Conservation (phyloP, 2,329 filamentous ascomycete genomes). For the Arthrobotrys pseudoclavata region DNA sequence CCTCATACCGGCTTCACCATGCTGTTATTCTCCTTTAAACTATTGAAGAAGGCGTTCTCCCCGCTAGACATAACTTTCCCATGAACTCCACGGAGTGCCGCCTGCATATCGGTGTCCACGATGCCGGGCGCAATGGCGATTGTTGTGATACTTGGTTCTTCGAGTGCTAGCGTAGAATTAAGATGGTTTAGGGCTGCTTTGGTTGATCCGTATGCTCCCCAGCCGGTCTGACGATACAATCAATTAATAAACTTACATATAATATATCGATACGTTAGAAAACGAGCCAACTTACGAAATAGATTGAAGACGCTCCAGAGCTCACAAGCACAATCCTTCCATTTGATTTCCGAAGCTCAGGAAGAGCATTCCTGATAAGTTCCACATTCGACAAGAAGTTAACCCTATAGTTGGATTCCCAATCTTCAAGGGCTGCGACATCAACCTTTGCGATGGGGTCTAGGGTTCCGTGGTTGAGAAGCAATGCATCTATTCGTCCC, state of each 20-base stretch:
- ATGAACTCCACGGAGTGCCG: conserved; percentile 81
- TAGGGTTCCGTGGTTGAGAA: conserved; percentile 89
- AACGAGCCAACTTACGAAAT: conserved; percentile 70
- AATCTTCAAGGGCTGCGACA: conserved; percentile 77
- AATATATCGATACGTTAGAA: neutral
- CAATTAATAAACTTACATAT: neutral
- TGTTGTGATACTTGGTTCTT: conserved; percentile 81
- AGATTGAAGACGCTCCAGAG: conserved; percentile 78
- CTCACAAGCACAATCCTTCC: conserved; percentile 84
- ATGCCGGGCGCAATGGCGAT: conserved; percentile 76
- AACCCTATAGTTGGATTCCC: conserved; percentile 81
- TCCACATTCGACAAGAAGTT: conserved; percentile 89
- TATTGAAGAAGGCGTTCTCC: conserved; percentile 76
- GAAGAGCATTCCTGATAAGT: conserved; percentile 82
- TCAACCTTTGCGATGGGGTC: conserved; percentile 79
- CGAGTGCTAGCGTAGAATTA: conserved; percentile 77
- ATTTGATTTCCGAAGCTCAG: conserved; percentile 75
- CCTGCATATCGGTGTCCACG: conserved; percentile 91
- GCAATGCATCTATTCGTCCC: conserved; percentile 80
- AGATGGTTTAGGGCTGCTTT: conserved; percentile 89
- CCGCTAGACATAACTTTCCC: conserved; percentile 72
- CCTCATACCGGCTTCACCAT: conserved; percentile 70
- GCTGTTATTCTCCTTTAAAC: conserved; percentile 77
- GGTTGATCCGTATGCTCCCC: conserved; percentile 84
- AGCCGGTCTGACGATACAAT: conserved; percentile 67